Conservation (phyloP, 139 green algal genomes). For the Ettlia oleoabundans region DNA sequence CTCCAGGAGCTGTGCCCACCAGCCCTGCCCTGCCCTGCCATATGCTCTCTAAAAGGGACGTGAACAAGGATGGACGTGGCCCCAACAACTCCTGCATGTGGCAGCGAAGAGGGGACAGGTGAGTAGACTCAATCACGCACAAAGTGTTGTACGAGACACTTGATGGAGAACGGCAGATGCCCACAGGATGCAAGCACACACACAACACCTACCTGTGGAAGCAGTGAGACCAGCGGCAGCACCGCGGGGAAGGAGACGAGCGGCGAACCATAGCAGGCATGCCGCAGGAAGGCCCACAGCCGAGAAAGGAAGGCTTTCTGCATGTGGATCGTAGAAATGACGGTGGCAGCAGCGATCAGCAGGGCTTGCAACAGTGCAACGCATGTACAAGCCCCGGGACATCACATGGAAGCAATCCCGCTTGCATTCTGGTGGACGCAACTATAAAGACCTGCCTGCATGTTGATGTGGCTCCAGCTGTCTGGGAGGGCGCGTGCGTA, state of each 20-base stretch:
- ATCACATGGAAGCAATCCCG: too few relatives aligned
- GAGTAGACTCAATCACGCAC: too few relatives aligned
- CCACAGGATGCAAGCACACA: not conserved
- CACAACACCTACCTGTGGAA: conserved; percentile 49
- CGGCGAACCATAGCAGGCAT: conserved; percentile 72
- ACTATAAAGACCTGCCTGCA: too few relatives aligned
- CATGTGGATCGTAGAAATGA: conserved; percentile 25
- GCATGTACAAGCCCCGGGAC: too few relatives aligned
- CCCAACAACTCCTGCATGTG: conserved; percentile 20
- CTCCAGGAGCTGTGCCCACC: not conserved
- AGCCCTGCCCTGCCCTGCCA: conserved; percentile 35
- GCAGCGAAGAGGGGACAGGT: not conserved
- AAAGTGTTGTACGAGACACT: not conserved
- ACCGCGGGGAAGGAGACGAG: conserved; percentile 62
- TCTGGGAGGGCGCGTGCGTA: conserved; percentile 52
- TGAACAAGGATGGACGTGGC: not conserved
- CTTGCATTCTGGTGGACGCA: too few relatives aligned
- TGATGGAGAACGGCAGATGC: too few relatives aligned
- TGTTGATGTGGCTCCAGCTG: conserved; percentile 55
- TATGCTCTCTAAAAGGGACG: conserved; percentile 3
- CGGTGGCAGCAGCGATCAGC: not conserved
- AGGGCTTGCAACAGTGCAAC: too few relatives aligned
- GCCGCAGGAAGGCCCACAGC: conserved; percentile 68
- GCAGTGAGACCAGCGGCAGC: conserved; percentile 67
- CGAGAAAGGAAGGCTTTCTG: conserved; percentile 73